Evolutionary conservation across 1,139 yeast genomes (phyloP), one percentile per base, ranked within the genome.

Genomic region (Debaryomycetaceae sp.): DNA sequence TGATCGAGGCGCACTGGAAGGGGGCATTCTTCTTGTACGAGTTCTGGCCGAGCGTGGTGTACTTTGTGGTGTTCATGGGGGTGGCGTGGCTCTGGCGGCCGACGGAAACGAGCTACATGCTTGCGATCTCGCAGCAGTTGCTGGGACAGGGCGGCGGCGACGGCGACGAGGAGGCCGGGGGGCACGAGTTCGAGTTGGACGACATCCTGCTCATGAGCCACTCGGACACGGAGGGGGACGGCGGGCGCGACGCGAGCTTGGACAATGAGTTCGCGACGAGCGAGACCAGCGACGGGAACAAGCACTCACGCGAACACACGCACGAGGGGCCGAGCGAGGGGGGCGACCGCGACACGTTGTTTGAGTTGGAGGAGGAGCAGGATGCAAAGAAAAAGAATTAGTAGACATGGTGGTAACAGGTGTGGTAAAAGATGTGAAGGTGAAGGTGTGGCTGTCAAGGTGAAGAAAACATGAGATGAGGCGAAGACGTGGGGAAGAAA

Each of bases 31-130:
- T 92, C 49, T 55, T 86, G 33, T 70, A 80, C 30, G 96, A 90
- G 43, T 92, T 93, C 58, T 86, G 98, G 95, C 94, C 96, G 23
- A 77, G 94, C 35, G 70, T 85, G 27, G 79, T 87, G 12, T 92
- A 85, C 57, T 85, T 81, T 49, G 55, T 77, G 27, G 87, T 87
- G 27, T 87, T 90, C 52, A 70, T 81, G 48, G 74, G 87, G 5
- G 67, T 92, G 41, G 83, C 95, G 10, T 77, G 86, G 64, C 72
- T 90, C 39, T 92, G 98, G 98, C 76, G 98, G 55, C 98, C 98
- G 28, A 87, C 97, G 1, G 94, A 82, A 44, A 85, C 95, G 25
- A 86, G 95, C 39, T 80, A 87, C 46, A 77, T 93, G 73, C 72
- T 90, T 50, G 98, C 97, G 13, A 87, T 87, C 42, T 85, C 96